Conservation (phyloP, 805 yeast species). For the Saturnispora galanensis region DNA sequence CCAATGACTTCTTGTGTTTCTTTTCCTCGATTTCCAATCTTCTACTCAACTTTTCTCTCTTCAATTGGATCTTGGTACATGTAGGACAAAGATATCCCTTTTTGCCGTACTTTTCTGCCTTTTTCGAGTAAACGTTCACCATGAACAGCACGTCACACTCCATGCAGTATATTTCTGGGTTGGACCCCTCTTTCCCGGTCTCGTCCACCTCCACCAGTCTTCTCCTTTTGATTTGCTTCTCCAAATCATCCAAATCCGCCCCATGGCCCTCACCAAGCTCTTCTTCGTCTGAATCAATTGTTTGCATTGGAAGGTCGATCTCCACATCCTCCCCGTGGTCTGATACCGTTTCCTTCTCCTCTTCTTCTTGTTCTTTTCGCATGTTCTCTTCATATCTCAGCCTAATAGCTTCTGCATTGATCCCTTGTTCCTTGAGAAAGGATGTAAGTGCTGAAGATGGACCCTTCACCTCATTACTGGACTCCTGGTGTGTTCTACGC, state of each 20-base stretch:
- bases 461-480: slow-evolving; percentile 29
- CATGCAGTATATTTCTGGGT: slow-evolving; percentile 35
- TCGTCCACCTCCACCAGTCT: slow-evolving; percentile 32
- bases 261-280: slow-evolving; percentile 10
- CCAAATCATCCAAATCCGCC: slow-evolving; percentile 28
- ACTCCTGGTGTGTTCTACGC: slow-evolving; percentile 6
- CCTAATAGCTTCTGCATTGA: slow-evolving; percentile 70
- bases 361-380: slow-evolving; percentile 27
- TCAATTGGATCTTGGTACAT: slow-evolving; percentile 39
- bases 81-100: slow-evolving; percentile 61
- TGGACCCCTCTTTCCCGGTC: slow-evolving; percentile 15
- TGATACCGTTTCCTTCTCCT: not conserved
- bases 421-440: slow-evolving; percentile 81
- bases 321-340: slow-evolving; percentile 15
- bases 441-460: slow-evolving; percentile 88
- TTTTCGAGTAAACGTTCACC: slow-evolving; percentile 58
- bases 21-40: slow-evolving; percentile 54
- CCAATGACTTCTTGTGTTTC: slow-evolving; percentile 66
- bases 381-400: slow-evolving; percentile 26
- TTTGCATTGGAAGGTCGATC: slow-evolving; percentile 3
- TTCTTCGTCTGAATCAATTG: slow-evolving; percentile 12
- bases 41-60: slow-evolving; percentile 35
- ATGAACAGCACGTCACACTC: slow-evolving; percentile 51
- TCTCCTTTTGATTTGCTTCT: slow-evolving; percentile 21
- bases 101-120: slow-evolving; percentile 33